Conservation (phyloP, 257 asterid genomes). For the Rubia yunnanensis region DNA sequence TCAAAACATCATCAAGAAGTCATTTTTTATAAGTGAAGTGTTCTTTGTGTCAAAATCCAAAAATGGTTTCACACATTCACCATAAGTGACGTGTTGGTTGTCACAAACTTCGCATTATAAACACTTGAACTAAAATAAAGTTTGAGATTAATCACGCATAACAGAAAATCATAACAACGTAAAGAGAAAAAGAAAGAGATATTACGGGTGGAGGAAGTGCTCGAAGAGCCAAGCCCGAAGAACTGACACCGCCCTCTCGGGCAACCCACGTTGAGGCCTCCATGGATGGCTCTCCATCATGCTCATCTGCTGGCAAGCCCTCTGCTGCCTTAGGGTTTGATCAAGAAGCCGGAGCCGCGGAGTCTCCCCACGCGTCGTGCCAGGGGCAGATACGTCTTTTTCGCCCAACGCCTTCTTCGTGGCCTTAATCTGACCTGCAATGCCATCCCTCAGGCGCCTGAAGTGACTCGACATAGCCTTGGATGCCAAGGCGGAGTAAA, state of each 20-base stretch:
- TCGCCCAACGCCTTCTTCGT: constrained; percentile 44
- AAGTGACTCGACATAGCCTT: constrained; percentile 63
- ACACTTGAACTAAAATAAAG: too few relatives aligned
- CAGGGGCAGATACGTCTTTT: constrained; percentile 17
- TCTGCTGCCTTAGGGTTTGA: constrained; percentile 40
- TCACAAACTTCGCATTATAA: background rate
- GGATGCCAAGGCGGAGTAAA: constrained; percentile 53
- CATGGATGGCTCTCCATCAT: constrained; percentile 59
- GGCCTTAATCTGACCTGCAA: constrained; percentile 39
- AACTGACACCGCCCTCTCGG: constrained; percentile 65
- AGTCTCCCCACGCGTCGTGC: constrained; percentile 23
- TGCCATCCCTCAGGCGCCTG: constrained; percentile 48
- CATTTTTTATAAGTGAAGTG: too few relatives aligned
- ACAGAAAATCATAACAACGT: background rate
- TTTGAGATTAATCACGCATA: too few relatives aligned
- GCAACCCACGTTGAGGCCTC: constrained; percentile 73
- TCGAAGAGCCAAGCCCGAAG: constrained; percentile 89
- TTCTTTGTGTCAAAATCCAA: background rate
- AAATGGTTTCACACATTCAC: too few relatives aligned
- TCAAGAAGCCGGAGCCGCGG: constrained; percentile 43
- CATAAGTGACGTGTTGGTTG: too few relatives aligned
- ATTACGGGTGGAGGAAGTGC: constrained; percentile 77
- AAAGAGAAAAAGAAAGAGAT: background rate
- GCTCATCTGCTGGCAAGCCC: constrained; percentile 51
- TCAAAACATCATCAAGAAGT: too few relatives aligned